A percentile compares a stretch with the other conserved stretches of the same genome.
These are phyloP conservation scores for Hordeum vulgare DNA, from an alignment of 176 grass and related monocot species.

Conservation along the genomic window DNA sequence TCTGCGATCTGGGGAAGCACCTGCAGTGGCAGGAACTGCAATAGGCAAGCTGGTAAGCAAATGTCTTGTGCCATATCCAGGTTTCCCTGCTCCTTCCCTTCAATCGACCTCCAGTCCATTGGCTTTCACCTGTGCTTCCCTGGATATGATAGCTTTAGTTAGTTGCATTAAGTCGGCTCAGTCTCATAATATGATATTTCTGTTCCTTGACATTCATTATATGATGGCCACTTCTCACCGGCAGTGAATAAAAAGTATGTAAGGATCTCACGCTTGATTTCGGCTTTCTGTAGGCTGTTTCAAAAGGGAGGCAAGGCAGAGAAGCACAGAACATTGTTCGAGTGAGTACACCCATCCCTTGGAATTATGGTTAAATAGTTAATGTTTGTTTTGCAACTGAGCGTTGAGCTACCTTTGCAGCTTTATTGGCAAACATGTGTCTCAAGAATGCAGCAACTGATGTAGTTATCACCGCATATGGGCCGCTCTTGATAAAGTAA, in stretches of 20 bases:
- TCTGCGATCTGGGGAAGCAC: constrained; percentile 25
- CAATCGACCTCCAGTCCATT: not conserved
- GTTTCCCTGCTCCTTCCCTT: not conserved
- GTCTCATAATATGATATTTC: not conserved
- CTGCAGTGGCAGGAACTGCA: constrained; percentile 51
- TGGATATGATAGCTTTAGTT: not conserved
- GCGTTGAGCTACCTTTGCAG: constrained; percentile 32
- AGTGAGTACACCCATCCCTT: no score
- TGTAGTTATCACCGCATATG: constrained; percentile 74
- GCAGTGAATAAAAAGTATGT: no score
- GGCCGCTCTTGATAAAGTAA: no score
- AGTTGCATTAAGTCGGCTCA: not conserved
- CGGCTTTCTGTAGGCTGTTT: no score
- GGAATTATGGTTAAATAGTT: not conserved
- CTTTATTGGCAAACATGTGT: constrained; percentile 84
- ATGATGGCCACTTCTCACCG: no score
- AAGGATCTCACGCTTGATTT: no score
- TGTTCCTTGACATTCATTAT: no score
- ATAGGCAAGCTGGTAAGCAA: constrained; percentile 50
- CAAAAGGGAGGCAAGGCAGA: no score
- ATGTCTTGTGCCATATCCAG: not conserved
- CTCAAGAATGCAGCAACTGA: constrained; percentile 74
- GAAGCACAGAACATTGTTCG: no score
- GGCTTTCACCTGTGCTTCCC: not conserved
- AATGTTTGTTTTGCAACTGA: constrained; percentile 15